Evolutionary conservation across 129 eudicot genomes (phyloP).

Genomic region (Solidago caesia): DNA sequence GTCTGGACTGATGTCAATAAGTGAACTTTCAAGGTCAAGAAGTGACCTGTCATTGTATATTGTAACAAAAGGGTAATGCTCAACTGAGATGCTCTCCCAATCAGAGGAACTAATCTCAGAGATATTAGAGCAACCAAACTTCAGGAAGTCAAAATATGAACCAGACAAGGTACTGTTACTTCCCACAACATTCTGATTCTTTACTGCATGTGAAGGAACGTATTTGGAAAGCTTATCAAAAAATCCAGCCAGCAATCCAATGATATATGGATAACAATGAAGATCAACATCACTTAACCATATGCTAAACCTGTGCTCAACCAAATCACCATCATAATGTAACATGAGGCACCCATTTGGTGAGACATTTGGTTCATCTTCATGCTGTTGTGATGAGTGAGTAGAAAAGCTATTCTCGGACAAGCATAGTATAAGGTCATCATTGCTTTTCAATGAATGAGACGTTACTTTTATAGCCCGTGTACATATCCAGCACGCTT

Average conservation of each 20-base stretch:
- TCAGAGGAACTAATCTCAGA: conserved; percentile 38
- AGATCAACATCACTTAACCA: conserved; percentile 56
- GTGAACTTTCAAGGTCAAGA: conserved; percentile 44
- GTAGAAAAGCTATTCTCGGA: conserved; percentile 31
- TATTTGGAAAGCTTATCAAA: conserved; percentile 41
- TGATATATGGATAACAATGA: conserved; percentile 72
- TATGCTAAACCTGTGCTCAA: conserved; percentile 36
- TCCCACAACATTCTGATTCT: conserved; percentile 29
- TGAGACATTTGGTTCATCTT: conserved; percentile 27
- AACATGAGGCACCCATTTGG: conserved; percentile 48
- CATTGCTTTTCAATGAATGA: conserved; percentile 32
- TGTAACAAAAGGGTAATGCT: conserved; percentile 61
- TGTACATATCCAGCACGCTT: conserved; percentile 44
- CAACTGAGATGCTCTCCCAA: conserved; percentile 50
- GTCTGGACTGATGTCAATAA: conserved; percentile 40
- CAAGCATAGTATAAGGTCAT: conserved; percentile 41
- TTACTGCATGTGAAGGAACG: conserved; percentile 34
- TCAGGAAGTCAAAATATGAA: conserved; percentile 45
- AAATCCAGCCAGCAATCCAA: conserved; percentile 57
- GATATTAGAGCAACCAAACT: conserved; percentile 57
- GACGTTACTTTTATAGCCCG: conserved; percentile 49
- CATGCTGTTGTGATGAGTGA: conserved; percentile 24
- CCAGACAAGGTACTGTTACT: conserved; percentile 28
- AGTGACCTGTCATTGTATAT: conserved; percentile 45
- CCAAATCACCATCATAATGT: conserved; percentile 46